These are phyloP conservation scores for Piper betle DNA, from an alignment of 164 flowering plant genomes.

Conservation along the genomic window DNA sequence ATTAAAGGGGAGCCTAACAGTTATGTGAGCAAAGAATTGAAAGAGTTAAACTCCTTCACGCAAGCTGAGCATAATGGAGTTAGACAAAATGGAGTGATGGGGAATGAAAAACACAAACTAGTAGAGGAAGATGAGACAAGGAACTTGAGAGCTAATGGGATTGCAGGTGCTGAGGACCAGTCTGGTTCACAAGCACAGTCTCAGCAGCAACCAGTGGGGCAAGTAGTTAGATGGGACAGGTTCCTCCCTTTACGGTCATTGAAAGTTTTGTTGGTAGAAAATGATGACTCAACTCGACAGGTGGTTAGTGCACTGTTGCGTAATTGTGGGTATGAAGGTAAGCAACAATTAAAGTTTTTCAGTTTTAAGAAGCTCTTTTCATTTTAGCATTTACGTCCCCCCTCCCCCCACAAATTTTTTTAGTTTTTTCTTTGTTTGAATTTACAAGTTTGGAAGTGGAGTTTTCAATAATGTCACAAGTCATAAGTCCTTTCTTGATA, in stretches of 20 bases:
- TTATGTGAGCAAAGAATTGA: slow-evolving; percentile 19
- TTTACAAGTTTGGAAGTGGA: too few relatives aligned
- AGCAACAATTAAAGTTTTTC: neutral
- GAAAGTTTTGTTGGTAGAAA: slow-evolving; percentile 51
- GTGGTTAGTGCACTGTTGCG: slow-evolving; percentile 51
- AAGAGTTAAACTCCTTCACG: slow-evolving; percentile 16
- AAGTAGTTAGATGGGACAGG: slow-evolving; percentile 42
- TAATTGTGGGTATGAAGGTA: slow-evolving; percentile 64
- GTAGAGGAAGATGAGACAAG: slow-evolving; percentile 35
- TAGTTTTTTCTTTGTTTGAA: too few relatives aligned
- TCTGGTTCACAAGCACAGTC: slow-evolving; percentile 15
- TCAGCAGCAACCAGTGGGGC: slow-evolving; percentile 17
- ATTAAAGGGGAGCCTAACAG: slow-evolving; percentile 24
- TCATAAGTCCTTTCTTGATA: too few relatives aligned
- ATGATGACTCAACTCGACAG: slow-evolving; percentile 59
- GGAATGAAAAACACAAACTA: slow-evolving; percentile 35
- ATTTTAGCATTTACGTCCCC: too few relatives aligned
- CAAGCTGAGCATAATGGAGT: slow-evolving; percentile 26
- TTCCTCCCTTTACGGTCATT: slow-evolving; percentile 45
- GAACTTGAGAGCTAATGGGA: slow-evolving; percentile 11
- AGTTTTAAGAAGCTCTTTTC: too few relatives aligned
- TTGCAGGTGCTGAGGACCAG: slow-evolving; percentile 7
- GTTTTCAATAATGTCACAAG: too few relatives aligned
- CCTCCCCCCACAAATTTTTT: too few relatives aligned
- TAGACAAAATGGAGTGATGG: slow-evolving; percentile 24